Conservation (phyloP, 2,329 filamentous ascomycete species). For the Cytospora leucostoma region DNA sequence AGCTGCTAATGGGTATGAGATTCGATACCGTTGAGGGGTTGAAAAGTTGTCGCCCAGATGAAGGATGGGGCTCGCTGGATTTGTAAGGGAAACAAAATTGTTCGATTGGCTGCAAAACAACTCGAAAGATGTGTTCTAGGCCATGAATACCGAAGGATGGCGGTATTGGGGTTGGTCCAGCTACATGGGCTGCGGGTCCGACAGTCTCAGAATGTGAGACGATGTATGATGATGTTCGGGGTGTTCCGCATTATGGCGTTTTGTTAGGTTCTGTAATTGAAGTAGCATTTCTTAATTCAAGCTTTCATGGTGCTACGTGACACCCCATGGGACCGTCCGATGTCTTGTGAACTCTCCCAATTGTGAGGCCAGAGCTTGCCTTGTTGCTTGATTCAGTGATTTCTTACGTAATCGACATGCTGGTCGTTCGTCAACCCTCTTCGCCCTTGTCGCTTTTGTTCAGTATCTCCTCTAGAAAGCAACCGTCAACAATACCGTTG, state of each 20-base stretch:
- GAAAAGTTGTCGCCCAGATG: background rate
- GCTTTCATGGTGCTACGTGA: background rate
- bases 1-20: background rate
- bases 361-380: no score
- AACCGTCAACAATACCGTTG: background rate
- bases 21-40: background rate
- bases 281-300: background rate
- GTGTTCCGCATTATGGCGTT: background rate
- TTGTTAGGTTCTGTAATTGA: background rate
- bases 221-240: background rate
- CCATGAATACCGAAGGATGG: background rate
- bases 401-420: slow-evolving; percentile 4
- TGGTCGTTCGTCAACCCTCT: background rate
- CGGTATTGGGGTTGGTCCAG: background rate
- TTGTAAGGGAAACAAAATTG: background rate
- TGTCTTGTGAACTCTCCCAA: background rate
- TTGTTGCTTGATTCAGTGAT: background rate
- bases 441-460: background rate
- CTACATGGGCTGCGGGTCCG: background rate
- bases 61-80: background rate
- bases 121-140: background rate
- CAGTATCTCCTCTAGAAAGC: background rate
- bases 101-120: background rate
- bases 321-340: background rate
- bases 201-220: background rate